Base-by-base conservation (phyloP, 768 basidiomycete genomes). In the Mycena alexandri region DNA sequence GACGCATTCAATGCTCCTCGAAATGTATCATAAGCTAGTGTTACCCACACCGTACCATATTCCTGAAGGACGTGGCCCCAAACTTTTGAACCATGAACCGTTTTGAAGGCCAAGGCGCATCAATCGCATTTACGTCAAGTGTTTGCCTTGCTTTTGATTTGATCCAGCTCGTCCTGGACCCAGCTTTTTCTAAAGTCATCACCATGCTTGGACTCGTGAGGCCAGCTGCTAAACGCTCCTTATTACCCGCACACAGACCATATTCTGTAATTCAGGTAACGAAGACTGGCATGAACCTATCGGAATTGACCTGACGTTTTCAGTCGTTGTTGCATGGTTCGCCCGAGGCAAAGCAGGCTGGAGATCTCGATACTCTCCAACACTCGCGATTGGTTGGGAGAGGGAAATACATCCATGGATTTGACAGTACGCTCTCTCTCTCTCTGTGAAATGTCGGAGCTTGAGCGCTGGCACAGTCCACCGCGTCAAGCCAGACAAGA, bases 311-410 rank as follows among this genome's bases (percentile, higher is more conserved):
- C 63, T 73, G 53, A 70, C 62, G 63, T 67, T 67, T 73, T 58
- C 79, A 96, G 95, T 88, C 92, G 21, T 77, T 99, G 61, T 82
- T 99, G 64, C 96, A 99, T 79, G 98, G 98, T n/a, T 96, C 94
- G 34, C 90, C 90, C 51, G 90, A 95, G 74, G 96, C 96, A 50
- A 92, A 93, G 80, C 84, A 86, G 74, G 93, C 90, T 48, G 93
- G 95, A 44, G 93, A 93, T 55, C 79, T 88, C 42, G 90, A 92
- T 63, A 81, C 86, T 50, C 87, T 88, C 63, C 93, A 96, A 74
- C 96, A 99, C 77, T 96, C 94, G 2, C 86, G 89, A 72, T 80
- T 96, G 10, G 92, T 99, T 44, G 97, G 94, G 38, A 84, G 97
- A 65, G 95, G 96, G 51, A 99, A 99, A 84, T 96, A 96, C 76